Conservation (phyloP, 2,329 filamentous ascomycete species). For the Whalleya microplaca region DNA sequence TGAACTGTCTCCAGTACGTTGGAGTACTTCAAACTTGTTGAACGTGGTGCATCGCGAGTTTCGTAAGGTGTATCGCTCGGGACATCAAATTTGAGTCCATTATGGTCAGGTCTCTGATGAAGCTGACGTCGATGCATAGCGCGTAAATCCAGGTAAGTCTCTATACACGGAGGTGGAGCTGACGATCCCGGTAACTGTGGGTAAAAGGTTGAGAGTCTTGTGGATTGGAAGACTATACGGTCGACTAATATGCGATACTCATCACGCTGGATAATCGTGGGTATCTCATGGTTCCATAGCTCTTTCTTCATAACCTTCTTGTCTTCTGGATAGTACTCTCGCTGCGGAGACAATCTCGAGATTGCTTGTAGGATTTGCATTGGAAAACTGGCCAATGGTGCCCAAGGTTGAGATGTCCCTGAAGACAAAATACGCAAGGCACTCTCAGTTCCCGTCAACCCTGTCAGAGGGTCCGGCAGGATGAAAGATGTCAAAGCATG, state of each 20-base stretch:
- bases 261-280: slow-evolving; percentile 44
- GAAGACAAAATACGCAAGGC: slow-evolving; percentile 54
- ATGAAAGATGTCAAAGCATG: slow-evolving; percentile 65
- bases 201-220: slow-evolving; percentile 30
- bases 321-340: slow-evolving; percentile 44
- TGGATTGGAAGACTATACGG: slow-evolving; percentile 37
- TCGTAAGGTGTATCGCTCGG: slow-evolving; percentile 19
- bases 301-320: slow-evolving; percentile 40
- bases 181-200: neutral
- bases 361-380: slow-evolving; percentile 26
- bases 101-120: slow-evolving; percentile 26
- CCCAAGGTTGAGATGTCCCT: slow-evolving; percentile 54
- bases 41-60: slow-evolving; percentile 21
- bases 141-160: slow-evolving; percentile 26
- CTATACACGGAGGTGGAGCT: slow-evolving; percentile 4
- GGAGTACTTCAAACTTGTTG: slow-evolving; percentile 19
- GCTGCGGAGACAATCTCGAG: slow-evolving; percentile 33
- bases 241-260: slow-evolving; percentile 36
- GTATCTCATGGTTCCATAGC: slow-evolving; percentile 38
- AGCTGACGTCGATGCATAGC: slow-evolving; percentile 33
- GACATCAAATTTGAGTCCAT: slow-evolving; percentile 2
- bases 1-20: slow-evolving; percentile 24
- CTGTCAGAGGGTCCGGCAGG: slow-evolving; percentile 60
- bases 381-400: slow-evolving; percentile 26
- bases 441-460: slow-evolving; percentile 64